phyloP scores from a whole-genome alignment of 306 rosid species.

The Cicer yamashitae region DNA sequence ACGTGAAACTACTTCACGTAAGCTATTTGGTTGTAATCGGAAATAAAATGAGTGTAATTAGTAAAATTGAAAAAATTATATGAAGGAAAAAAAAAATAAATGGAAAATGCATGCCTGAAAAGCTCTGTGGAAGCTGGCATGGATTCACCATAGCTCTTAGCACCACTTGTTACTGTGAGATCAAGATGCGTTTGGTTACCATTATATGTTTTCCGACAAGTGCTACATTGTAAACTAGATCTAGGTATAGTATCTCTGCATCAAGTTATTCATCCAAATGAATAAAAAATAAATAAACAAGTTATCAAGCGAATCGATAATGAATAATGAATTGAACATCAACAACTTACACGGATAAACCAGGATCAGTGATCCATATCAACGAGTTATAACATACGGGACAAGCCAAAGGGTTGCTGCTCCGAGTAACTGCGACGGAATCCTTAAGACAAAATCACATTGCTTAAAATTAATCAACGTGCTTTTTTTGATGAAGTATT shows the following conservation, averaged over 20 bases:
- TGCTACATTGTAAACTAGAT: slow-evolving; percentile 67
- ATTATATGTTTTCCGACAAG: slow-evolving; percentile 75
- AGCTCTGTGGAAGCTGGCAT: slow-evolving; percentile 84
- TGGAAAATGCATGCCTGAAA: slow-evolving; percentile 64
- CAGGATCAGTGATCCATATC: slow-evolving; percentile 46
- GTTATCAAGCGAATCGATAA: background rate
- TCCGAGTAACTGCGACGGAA: slow-evolving; percentile 46
- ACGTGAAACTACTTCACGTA: too few species aligned
- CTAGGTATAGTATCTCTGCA: slow-evolving; percentile 65
- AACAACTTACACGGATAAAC: slow-evolving; percentile 63
- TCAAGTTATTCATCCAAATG: slow-evolving; percentile 38
- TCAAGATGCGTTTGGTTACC: slow-evolving; percentile 75
- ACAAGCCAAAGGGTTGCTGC: slow-evolving; percentile 70
- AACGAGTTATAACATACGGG: slow-evolving; percentile 74
- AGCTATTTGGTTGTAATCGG: too few species aligned
- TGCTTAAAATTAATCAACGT: background rate
- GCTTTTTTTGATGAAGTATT: background rate
- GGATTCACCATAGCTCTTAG: slow-evolving; percentile 62
- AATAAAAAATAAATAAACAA: slow-evolving; percentile 24
- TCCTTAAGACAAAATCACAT: slow-evolving; percentile 48
- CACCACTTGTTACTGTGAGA: slow-evolving; percentile 61
- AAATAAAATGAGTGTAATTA: too few species aligned
- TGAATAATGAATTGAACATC: background rate
- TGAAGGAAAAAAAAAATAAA: background rate
- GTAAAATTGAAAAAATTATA: too few species aligned